Percentiles rank a stretch among this genome's conserved stretches.
Evolutionary conservation across 2,329 filamentous ascomycete species (phyloP).

Genomic region (Diatrype stigma): DNA sequence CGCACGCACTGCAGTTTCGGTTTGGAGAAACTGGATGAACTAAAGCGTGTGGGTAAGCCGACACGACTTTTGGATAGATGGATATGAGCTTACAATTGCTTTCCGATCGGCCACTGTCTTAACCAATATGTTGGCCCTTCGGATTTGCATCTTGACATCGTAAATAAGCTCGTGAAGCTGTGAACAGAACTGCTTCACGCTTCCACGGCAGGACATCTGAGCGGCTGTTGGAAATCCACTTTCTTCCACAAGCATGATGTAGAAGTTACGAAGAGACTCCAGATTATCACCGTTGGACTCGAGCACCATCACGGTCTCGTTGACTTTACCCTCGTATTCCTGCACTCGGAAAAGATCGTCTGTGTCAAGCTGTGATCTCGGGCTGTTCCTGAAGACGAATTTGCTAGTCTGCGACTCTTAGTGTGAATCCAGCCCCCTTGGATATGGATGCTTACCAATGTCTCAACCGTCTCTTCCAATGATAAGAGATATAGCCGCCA

Average conservation of each 20-base stretch:
- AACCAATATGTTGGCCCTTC: slow-evolving; percentile 26
- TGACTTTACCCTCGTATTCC: slow-evolving; percentile 29
- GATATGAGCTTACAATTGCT: slow-evolving; percentile 13
- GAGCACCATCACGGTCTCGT: slow-evolving; percentile 29
- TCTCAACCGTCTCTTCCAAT: slow-evolving; percentile 29
- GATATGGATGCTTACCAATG: slow-evolving; percentile 10
- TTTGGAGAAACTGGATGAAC: slow-evolving; percentile 19
- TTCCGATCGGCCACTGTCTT: slow-evolving; percentile 31
- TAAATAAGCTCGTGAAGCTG: slow-evolving; percentile 28
- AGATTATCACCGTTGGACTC: slow-evolving; percentile 31
- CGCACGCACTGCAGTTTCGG: slow-evolving; percentile 21
- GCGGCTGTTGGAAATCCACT: slow-evolving; percentile 13
- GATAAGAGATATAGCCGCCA: slow-evolving; percentile 35
- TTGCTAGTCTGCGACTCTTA: not conserved
- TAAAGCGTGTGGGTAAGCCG: not conserved
- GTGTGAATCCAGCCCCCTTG: not conserved
- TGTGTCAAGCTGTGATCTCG: slow-evolving; percentile 8
- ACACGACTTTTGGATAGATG: not conserved
- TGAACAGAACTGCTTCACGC: slow-evolving; percentile 17
- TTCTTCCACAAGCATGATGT: slow-evolving; percentile 12
- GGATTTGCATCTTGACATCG: slow-evolving; percentile 29
- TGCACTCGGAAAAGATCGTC: slow-evolving; percentile 29
- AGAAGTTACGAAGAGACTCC: slow-evolving; percentile 17
- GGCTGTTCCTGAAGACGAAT: not conserved
- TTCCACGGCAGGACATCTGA: slow-evolving; percentile 6